Base-by-base conservation (phyloP, 2,329 filamentous ascomycete genomes). In the Thyridium curvatum region DNA sequence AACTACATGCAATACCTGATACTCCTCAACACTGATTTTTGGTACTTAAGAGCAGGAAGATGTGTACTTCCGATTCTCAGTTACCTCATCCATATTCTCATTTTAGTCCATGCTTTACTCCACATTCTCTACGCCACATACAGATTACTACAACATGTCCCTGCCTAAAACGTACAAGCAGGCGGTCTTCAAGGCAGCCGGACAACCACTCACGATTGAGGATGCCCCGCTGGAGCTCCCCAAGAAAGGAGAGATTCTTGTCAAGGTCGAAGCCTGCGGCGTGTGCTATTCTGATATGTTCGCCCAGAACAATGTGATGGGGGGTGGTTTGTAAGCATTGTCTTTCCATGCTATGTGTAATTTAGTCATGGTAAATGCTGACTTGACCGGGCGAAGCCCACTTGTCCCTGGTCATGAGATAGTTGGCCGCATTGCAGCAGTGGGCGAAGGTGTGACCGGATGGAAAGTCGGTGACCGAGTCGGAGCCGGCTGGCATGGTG, bases 231-330 rank as follows among this genome's bases (percentile, higher is more conserved):
- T 82, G 34, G 61, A 64, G 16, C 46, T 61, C 6, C 21, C 21
- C 6, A 26, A 26, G 6, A 26, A 26, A 10, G 21, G 21, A 6
- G 21, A 82, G 52, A 59, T 83, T 14, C 61, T 82, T 13, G 64
- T 82, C 48, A 82, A 82, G 55, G 74, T 80, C 9, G 65, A 74
- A 32, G 78, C 77, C 4, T 78, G 71, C 41, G 78, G 79, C 29
- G 68, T 82, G 21, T 82, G 78, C 51, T 70, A 72, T 49, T 74
- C 72, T 0, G 77, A 82, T 46, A 34, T 47, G 4, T 51, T 42
- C 14, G 48, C 51, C 3, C 53, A 56, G 37, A 38, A 53, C 21
- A 54, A 60, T 28, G 57, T 65, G 1, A 58, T 69, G 38, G 45
- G 55, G 2, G 65, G 64, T 13, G 48, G 54, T 1, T 62, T 75